Evolutionary conservation across 768 basidiomycete species (phyloP).

Genomic region (Pleurotus cornucopiae): DNA sequence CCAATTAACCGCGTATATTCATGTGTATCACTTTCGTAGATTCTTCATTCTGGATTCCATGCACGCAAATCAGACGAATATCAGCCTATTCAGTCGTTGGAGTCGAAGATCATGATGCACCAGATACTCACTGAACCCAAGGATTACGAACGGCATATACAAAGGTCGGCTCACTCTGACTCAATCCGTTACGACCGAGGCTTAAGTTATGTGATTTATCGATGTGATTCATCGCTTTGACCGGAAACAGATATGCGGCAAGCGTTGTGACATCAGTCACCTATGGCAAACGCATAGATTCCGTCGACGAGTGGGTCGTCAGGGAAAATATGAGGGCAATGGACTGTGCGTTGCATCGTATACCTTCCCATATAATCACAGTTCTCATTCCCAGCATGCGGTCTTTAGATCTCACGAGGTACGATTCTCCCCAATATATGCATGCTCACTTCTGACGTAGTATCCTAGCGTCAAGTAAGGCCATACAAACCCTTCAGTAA

Average conservation of each 20-base stretch:
- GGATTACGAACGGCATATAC: conserved; percentile 34
- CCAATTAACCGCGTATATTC: neutral
- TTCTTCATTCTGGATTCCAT: conserved; percentile 41
- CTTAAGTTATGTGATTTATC: neutral
- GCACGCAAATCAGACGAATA: conserved; percentile 37
- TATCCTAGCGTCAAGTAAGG: conserved; percentile 14
- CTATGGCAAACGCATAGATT: conserved; percentile 39
- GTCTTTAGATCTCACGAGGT: conserved; percentile 16
- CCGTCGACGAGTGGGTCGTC: conserved; percentile 42
- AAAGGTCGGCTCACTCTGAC: conserved; percentile 22
- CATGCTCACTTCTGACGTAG: neutral
- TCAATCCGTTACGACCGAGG: neutral
- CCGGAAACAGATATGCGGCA: conserved; percentile 33
- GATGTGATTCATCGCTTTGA: neutral
- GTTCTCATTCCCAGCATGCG: no score
- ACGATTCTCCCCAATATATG: conserved; percentile 1
- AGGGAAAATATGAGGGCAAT: conserved; percentile 40
- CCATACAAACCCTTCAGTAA: conserved; percentile 3
- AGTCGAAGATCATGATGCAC: conserved; percentile 39
- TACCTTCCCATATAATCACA: neutral
- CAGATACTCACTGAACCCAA: conserved; percentile 35
- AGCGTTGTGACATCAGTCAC: conserved; percentile 41
- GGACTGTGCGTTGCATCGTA: conserved; percentile 30
- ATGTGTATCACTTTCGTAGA: conserved; percentile 17
- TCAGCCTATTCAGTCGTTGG: conserved; percentile 41